Base-by-base conservation (phyloP, 2,329 filamentous ascomycete species). In the Penicillium sp. region DNA sequence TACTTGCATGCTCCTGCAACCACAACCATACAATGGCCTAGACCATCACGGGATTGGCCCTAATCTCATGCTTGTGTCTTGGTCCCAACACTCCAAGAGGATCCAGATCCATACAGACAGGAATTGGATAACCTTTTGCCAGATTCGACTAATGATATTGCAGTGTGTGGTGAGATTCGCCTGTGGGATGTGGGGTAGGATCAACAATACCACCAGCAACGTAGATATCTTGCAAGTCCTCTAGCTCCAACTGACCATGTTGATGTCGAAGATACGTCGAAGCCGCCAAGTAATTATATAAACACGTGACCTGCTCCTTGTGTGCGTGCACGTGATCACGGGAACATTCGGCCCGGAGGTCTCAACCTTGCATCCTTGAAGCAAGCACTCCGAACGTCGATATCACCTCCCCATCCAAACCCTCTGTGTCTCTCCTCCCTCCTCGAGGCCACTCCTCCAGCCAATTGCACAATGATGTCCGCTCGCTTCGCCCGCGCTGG, bases 401-500 rank as follows among this genome's bases (percentile, higher is more conserved):
- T 62, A 66, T 63, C 66, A 63, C 57, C 55, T 60, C 59, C 62
- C 62, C 64, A 62, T 62, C 55, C 61, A 62, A 51, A 51, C 29
- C 56, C 53, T 60, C 51, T 49, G 39, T 26, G 49, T 57, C 57
- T 56, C 55, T 55, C 59, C 61, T 53, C 61, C 50, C 62, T 46
- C 57, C 54, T 44, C 56, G 65, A 66, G 67, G 65, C 59, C 62
- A 29, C 52, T 60, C 58, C 56, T 62, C 60, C 59, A 61, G 44
- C 53, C 59, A 59, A 62, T 60, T 58, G 55, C 66, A 71, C 70
- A 65, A 85, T 85, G 83, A 73, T 83, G 74, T 78, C 82, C 73
- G 76, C 78, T 74, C 79, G 82, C 71, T 74, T 79, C 70, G 79
- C 80, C 73, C 81, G 80, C 74, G 78, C 80, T 69, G 79, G 80